A percentile compares a stretch with the other conserved stretches of the same genome.
Evolutionary conservation across 2,329 filamentous ascomycete species (phyloP).

Genomic region (Fusarium oxysporum): DNA sequence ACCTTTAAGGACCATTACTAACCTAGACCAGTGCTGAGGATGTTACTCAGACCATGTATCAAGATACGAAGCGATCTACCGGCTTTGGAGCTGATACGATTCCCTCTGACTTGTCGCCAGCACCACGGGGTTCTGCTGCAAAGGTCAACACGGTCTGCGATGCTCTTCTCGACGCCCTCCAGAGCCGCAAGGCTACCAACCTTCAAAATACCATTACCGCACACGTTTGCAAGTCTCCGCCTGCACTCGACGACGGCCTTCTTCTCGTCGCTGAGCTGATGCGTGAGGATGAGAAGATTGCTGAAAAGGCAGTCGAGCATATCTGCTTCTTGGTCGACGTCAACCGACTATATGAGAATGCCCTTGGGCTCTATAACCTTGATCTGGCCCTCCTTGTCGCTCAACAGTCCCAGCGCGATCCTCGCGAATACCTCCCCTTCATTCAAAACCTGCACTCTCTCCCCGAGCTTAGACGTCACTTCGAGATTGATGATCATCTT

Average conservation of each 20-base stretch:
- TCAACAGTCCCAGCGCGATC: slow-evolving; percentile 95
- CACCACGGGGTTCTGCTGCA: slow-evolving; percentile 37
- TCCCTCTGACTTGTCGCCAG: slow-evolving; percentile 19
- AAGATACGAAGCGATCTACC: slow-evolving; percentile 74
- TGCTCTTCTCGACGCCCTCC: slow-evolving; percentile 78
- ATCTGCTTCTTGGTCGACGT: slow-evolving; percentile 98
- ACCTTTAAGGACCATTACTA: slow-evolving; percentile 23
- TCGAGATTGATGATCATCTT: slow-evolving; percentile 90
- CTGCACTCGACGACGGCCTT: slow-evolving; percentile 88
- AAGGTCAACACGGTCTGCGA: slow-evolving; percentile 94
- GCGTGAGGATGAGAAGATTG: slow-evolving; percentile 75
- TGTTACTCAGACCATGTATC: slow-evolving; percentile 93
- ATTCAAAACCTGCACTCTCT: slow-evolving; percentile 87
- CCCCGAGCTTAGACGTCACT: slow-evolving; percentile 76
- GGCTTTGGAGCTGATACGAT: slow-evolving; percentile 1
- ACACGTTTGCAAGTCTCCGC: slow-evolving; percentile 92
- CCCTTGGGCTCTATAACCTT: slow-evolving; percentile 90
- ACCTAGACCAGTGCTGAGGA: slow-evolving; percentile 78
- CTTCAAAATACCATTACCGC: slow-evolving; percentile 95
- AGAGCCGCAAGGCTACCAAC: slow-evolving; percentile 70
- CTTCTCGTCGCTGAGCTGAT: slow-evolving; percentile 80
- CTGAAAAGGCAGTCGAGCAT: slow-evolving; percentile 92
- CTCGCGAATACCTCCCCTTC: slow-evolving; percentile 94
- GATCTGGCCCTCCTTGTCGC: slow-evolving; percentile 91
- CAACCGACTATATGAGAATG: slow-evolving; percentile 89